These are phyloP conservation scores for Gastrolobium bilobum DNA, from an alignment of 306 rosid species.

Conservation along the genomic window DNA sequence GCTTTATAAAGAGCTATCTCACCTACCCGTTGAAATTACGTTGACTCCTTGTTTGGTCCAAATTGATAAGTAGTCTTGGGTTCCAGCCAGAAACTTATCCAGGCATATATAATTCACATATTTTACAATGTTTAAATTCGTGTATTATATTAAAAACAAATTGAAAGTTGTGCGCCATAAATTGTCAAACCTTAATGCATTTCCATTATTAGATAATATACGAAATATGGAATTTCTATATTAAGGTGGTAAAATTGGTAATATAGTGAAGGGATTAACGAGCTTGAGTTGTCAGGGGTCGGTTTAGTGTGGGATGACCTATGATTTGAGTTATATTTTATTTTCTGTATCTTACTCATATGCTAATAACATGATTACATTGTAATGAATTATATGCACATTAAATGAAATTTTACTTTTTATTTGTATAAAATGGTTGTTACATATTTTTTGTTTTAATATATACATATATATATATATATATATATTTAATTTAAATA, in stretches of 20 bases:
- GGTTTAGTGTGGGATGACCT: neutral
- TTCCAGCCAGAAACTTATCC: neutral
- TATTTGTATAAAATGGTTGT: neutral
- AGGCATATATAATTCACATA: neutral
- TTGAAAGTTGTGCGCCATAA: neutral
- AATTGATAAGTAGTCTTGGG: neutral
- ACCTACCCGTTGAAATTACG: neutral
- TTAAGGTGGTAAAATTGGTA: neutral
- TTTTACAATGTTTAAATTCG: neutral
- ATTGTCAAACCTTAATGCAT: neutral
- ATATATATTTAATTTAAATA: too few species aligned
- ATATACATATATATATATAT: too few species aligned
- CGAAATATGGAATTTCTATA: neutral
- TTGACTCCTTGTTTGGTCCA: neutral
- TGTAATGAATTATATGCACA: neutral
- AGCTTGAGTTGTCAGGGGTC: too few species aligned
- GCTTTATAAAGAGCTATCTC: conserved; percentile 25
- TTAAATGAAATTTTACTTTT: neutral
- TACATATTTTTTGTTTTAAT: neutral
- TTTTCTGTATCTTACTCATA: neutral
- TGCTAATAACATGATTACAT: neutral
- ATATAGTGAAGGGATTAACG: neutral
- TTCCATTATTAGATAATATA: neutral
- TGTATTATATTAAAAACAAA: neutral
- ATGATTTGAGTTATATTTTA: neutral